Percentiles rank a stretch among this genome's conserved stretches.
Conservation (phyloP, 129 eudicot genomes). For the Centella asiatica region DNA sequence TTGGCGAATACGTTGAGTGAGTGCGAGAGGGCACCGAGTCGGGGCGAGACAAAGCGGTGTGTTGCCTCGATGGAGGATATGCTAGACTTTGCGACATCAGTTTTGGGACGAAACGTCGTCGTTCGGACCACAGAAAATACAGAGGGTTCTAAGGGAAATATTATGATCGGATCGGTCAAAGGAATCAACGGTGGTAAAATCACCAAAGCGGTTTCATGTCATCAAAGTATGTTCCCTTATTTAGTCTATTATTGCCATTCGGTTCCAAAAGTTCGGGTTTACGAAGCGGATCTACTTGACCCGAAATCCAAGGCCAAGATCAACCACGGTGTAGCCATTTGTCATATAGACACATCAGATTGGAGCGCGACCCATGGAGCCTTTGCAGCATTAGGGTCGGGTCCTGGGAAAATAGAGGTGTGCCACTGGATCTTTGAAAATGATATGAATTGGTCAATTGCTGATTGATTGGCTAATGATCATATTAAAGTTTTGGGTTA, state of each 20-base stretch:
- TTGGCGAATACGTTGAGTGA: slow-evolving; percentile 38
- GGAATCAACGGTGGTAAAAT: slow-evolving; percentile 75
- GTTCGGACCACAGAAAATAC: slow-evolving; percentile 55
- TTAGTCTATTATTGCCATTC: slow-evolving; percentile 88
- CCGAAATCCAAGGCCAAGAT: slow-evolving; percentile 48
- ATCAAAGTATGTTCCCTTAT: slow-evolving; percentile 77
- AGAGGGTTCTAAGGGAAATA: slow-evolving; percentile 48
- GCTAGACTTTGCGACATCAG: slow-evolving; percentile 81
- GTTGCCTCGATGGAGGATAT: slow-evolving; percentile 85
- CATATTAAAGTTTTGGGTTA: slow-evolving; percentile 11
- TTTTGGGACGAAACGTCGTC: slow-evolving; percentile 62
- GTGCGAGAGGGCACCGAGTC: slow-evolving; percentile 79
- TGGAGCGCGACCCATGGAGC: slow-evolving; percentile 92
- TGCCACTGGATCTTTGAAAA: slow-evolving; percentile 97
- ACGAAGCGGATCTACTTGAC: slow-evolving; percentile 80
- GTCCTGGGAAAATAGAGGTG: slow-evolving; percentile 86
- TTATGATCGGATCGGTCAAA: slow-evolving; percentile 54
- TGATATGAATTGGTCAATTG: slow-evolving; percentile 83
- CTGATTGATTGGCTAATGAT: slow-evolving; percentile 52
- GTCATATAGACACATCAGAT: slow-evolving; percentile 75
- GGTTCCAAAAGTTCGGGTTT: slow-evolving; percentile 90
- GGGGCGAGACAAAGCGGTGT: slow-evolving; percentile 81
- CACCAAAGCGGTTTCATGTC: slow-evolving; percentile 84
- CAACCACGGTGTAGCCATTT: slow-evolving; percentile 82
- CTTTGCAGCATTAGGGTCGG: slow-evolving; percentile 70